These are phyloP conservation scores for Paramecium primaurelia DNA, from an alignment of 73 alveolate species.

Conservation along the genomic window DNA sequence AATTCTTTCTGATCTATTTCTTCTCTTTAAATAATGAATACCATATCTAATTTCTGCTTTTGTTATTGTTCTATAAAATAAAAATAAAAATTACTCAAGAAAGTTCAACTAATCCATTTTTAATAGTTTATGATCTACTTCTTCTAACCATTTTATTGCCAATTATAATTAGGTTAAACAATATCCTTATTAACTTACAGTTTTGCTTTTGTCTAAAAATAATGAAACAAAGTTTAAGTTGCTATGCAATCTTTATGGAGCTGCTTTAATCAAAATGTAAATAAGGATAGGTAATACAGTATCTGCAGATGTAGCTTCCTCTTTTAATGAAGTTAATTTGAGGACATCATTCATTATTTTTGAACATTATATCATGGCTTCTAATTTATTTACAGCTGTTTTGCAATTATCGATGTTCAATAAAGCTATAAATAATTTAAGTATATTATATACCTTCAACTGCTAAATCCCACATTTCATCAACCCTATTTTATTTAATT, in stretches of 20 bases:
- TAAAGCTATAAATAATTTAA: neutral
- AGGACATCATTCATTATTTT: constrained; percentile 54
- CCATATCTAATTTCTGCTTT: constrained; percentile 53
- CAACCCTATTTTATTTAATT: constrained; percentile 49
- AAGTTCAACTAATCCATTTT: constrained; percentile 21
- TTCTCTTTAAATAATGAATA: constrained; percentile 45
- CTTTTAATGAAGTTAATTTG: constrained; percentile 22
- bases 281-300: constrained; percentile 39
- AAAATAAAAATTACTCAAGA: neutral
- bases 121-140: neutral
- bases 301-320: constrained; percentile 57
- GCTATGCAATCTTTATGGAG: constrained; percentile 40
- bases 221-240: constrained; percentile 39
- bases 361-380: constrained; percentile 9
- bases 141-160: constrained; percentile 40
- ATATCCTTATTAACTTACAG: constrained; percentile 25
- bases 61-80: neutral
- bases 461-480: constrained; percentile 58
- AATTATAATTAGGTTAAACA: constrained; percentile 41
- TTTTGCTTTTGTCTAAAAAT: constrained; percentile 42
- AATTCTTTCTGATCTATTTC: constrained; percentile 51
- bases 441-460: neutral
- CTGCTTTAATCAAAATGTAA: constrained; percentile 40
- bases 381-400: constrained; percentile 43
- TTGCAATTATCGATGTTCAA: constrained; percentile 35